phyloP scores from a whole-genome alignment of 768 basidiomycete species.

The Tremella fuciformis region DNA sequence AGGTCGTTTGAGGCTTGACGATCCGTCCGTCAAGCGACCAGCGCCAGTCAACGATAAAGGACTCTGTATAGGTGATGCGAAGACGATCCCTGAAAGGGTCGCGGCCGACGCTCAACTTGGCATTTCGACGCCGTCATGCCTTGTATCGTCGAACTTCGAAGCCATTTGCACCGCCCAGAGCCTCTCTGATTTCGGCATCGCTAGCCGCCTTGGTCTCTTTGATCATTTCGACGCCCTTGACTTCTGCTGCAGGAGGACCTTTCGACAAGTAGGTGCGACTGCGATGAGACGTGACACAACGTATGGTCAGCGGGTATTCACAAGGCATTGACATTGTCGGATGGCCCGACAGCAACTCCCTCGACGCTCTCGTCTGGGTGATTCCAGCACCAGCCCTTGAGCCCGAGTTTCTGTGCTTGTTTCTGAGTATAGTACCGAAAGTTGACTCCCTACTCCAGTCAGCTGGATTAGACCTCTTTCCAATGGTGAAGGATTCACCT shows the following conservation, averaged over 20 bases:
- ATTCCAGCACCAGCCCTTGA: conserved; percentile 46
- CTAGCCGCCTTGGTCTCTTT: conserved; percentile 25
- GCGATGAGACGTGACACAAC: neutral
- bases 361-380: conserved; percentile 45
- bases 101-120: too few relatives aligned
- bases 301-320: conserved; percentile 16
- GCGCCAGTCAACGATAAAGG: too few relatives aligned
- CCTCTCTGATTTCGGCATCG: conserved; percentile 25
- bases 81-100: too few relatives aligned
- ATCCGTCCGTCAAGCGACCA: too few relatives aligned
- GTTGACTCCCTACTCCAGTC: conserved; percentile 32
- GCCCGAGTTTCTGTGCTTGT: conserved; percentile 34
- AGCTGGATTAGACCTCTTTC: too few relatives aligned
- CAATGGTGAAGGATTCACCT: conserved; percentile 13
- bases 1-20: too few relatives aligned
- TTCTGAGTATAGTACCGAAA: conserved; percentile 39
- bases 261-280: conserved; percentile 10
- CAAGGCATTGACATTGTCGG: conserved; percentile 40
- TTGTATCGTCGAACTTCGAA: conserved; percentile 17
- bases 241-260: conserved; percentile 41
- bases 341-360: conserved; percentile 39
- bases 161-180: conserved; percentile 15
- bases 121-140: neutral
- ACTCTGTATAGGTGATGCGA: too few relatives aligned
- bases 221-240: conserved; percentile 38